These are phyloP conservation scores for Botrytis squamosa DNA, from an alignment of 2,329 filamentous ascomycete genomes.

Conservation along the genomic window DNA sequence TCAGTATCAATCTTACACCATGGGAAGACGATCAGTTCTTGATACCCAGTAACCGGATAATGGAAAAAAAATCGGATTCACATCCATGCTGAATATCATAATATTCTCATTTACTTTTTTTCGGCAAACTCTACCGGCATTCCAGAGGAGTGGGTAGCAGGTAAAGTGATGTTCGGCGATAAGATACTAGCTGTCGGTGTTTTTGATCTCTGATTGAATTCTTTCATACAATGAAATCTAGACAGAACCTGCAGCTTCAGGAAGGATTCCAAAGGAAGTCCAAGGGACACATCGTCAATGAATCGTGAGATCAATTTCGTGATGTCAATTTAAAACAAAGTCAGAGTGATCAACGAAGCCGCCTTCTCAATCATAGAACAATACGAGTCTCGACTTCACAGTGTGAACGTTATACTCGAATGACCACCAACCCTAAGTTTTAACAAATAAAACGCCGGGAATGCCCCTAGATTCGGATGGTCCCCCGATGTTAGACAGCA, in stretches of 20 bases:
- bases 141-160: constrained; percentile 11
- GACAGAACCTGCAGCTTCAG: too few species aligned
- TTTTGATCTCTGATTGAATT: neutral
- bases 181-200: neutral
- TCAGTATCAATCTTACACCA: neutral
- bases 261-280: neutral
- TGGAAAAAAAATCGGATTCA: constrained; percentile 2
- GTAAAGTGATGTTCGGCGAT: neutral
- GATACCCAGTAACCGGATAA: constrained; percentile 15
- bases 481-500: constrained; percentile 16
- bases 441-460: constrained; percentile 1
- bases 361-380: neutral
- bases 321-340: neutral
- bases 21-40: neutral
- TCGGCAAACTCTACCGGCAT: constrained; percentile 17
- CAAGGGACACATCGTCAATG: neutral
- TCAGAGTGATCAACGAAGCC: neutral
- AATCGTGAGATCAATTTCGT: neutral
- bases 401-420: constrained; percentile 5
- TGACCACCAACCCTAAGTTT: neutral
- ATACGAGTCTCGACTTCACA: constrained; percentile 5
- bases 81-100: constrained; percentile 13
- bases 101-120: neutral
- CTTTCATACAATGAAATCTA: neutral
- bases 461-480: constrained; percentile 4